These are phyloP conservation scores for Daldinia bambusicola DNA, from an alignment of 495 filamentous ascomycete species.

Conservation along the genomic window DNA sequence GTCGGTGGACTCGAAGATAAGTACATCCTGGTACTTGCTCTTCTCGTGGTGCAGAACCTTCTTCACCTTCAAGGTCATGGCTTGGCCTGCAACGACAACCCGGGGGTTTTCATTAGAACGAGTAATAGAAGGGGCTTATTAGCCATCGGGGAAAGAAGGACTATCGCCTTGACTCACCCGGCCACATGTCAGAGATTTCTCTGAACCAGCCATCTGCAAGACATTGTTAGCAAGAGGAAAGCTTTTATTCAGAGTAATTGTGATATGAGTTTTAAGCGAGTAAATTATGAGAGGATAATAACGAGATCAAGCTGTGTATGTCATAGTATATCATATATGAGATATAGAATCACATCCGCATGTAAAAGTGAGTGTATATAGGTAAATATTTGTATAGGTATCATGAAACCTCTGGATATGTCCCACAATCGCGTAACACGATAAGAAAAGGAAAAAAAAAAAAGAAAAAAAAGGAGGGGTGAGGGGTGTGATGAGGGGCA, in stretches of 20 bases:
- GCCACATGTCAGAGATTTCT: conserved; percentile 98
- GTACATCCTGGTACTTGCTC: conserved; percentile 97
- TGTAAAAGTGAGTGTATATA: not conserved
- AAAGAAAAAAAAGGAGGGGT: not conserved
- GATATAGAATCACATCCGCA: not conserved
- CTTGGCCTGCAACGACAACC: conserved; percentile 70
- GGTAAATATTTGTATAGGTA: not conserved
- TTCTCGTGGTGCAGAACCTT: conserved; percentile 98
- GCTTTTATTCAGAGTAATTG: not conserved
- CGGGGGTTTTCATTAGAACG: conserved; percentile 25
- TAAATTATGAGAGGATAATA: not conserved
- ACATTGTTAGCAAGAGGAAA: conserved; percentile 22
- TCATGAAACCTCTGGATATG: conserved; percentile 1
- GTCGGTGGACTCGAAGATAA: conserved; percentile 97
- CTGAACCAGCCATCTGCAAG: conserved; percentile 97
- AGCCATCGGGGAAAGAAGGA: not conserved
- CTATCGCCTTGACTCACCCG: conserved; percentile 60
- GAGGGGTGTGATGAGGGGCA: conserved; percentile 8
- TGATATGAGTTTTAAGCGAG: not conserved
- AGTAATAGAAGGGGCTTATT: not conserved
- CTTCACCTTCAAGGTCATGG: conserved; percentile 98
- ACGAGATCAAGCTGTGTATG: not conserved
- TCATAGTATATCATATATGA: not conserved
- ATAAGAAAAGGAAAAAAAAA: not conserved
- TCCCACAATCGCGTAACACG: conserved; percentile 1